Conservation (phyloP, 768 basidiomycete genomes). For the Boletus tomentosulus region DNA sequence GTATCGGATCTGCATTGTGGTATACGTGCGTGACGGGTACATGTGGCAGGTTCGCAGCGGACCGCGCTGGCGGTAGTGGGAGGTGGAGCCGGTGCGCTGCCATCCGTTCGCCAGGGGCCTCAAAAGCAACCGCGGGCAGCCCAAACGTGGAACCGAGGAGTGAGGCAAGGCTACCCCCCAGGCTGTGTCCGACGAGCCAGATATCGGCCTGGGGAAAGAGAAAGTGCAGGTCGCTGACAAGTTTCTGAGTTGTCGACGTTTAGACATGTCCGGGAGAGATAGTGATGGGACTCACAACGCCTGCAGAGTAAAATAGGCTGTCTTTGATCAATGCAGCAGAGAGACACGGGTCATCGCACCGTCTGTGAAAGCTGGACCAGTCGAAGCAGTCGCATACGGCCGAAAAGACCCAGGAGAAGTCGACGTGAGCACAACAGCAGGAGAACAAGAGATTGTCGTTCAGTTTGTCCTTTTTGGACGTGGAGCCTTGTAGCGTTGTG, state of each 20-base stretch:
- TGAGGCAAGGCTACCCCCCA: constrained; percentile 62
- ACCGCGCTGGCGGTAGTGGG: constrained; percentile 42
- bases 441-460: constrained; percentile 90
- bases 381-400: constrained; percentile 86
- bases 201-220: constrained; percentile 57
- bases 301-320: constrained; percentile 88
- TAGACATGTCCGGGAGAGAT: constrained; percentile 2
- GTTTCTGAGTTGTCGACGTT: constrained; percentile 33
- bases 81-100: constrained; percentile 60
- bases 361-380: constrained; percentile 46
- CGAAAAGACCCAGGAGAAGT: constrained; percentile 79
- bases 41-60: constrained; percentile 9
- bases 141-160: constrained; percentile 65
- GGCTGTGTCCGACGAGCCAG: constrained; percentile 60
- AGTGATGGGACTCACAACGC: constrained; percentile 54
- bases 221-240: constrained; percentile 53
- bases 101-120: constrained; percentile 61
- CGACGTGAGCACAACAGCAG: constrained; percentile 91
- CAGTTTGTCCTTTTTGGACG: constrained; percentile 87
- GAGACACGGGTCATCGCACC: constrained; percentile 79
- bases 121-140: constrained; percentile 59
- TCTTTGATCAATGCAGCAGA: constrained; percentile 82
- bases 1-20: constrained; percentile 70
- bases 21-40: constrained; percentile 48
- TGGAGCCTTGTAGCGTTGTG: constrained; percentile 80